Percentiles rank a stretch among this genome's conserved stretches.
Evolutionary conservation across 805 yeast species (phyloP).

Genomic region (Candida alai): DNA sequence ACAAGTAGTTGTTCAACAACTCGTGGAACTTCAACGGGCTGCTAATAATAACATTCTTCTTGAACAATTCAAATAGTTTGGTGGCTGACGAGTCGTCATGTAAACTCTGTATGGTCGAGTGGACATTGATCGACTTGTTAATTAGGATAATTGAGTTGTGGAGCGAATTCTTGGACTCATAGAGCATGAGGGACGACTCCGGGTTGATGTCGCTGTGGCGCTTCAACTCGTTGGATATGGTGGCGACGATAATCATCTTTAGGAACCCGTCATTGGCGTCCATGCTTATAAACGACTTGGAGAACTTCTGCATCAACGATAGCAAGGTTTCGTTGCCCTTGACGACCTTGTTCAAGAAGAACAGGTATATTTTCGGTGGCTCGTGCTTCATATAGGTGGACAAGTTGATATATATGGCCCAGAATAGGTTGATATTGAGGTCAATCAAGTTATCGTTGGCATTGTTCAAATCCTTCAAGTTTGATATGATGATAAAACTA

Average conservation of each 20-base stretch:
- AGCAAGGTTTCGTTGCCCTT: slow-evolving; percentile 11
- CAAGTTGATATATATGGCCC: slow-evolving; percentile 47
- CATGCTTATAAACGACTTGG: slow-evolving; percentile 20
- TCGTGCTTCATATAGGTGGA: slow-evolving; percentile 42
- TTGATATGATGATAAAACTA: slow-evolving; percentile 38
- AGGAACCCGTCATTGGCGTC: slow-evolving; percentile 17
- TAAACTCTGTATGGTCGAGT: slow-evolving; percentile 2
- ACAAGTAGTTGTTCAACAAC: slow-evolving; percentile 44
- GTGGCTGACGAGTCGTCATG: slow-evolving; percentile 4
- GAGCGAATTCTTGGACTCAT: slow-evolving; percentile 36
- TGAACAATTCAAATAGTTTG: slow-evolving; percentile 39
- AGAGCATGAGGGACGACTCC: slow-evolving; percentile 18
- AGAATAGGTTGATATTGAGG: slow-evolving; percentile 32
- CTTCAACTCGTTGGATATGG: slow-evolving; percentile 35
- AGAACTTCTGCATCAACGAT: slow-evolving; percentile 21
- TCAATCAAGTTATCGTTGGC: slow-evolving; percentile 21
- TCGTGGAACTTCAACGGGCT: slow-evolving; percentile 51
- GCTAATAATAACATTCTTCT: slow-evolving; percentile 46
- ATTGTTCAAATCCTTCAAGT: slow-evolving; percentile 18
- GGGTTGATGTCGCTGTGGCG: slow-evolving; percentile 5
- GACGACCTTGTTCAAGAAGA: slow-evolving; percentile 16
- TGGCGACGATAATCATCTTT: slow-evolving; percentile 25
- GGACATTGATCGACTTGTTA: slow-evolving; percentile 35
- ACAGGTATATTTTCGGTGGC: slow-evolving; percentile 33
- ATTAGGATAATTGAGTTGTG: slow-evolving; percentile 54